Evolutionary conservation across 805 yeast genomes (phyloP).

Genomic region (Sugiyamaella smithiae): DNA sequence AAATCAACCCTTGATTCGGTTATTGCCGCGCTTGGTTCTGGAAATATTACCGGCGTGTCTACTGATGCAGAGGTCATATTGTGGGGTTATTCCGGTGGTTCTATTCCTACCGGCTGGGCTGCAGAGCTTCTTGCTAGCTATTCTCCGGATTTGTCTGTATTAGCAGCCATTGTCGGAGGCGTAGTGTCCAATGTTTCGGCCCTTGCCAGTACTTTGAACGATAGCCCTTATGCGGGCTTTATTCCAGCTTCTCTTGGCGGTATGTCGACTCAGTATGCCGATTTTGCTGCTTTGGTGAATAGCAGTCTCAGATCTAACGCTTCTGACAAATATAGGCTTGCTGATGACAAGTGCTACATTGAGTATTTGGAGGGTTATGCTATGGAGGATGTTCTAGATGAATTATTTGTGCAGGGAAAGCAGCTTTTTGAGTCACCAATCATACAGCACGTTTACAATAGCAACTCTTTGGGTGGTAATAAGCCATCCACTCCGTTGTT

Average conservation of each 20-base stretch:
- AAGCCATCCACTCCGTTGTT: constrained; percentile 23
- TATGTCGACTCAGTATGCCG: constrained; percentile 24
- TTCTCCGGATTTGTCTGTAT: constrained; percentile 28
- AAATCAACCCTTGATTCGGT: constrained; percentile 28
- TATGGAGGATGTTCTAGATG: constrained; percentile 19
- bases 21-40: constrained; percentile 23
- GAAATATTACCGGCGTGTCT: constrained; percentile 35
- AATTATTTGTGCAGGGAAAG: constrained; percentile 11
- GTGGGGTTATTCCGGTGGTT: constrained; percentile 74
- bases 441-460: constrained; percentile 15
- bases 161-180: constrained; percentile 31
- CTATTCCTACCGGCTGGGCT: constrained; percentile 65
- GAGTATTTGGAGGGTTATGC: constrained; percentile 16
- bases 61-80: constrained; percentile 56
- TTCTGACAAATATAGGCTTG: constrained; percentile 1
- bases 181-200: constrained; percentile 24
- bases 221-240: constrained; percentile 24
- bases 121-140: constrained; percentile 26
- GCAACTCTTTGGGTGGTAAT: constrained; percentile 20
- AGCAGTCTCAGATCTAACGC: constrained; percentile 9
- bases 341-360: constrained; percentile 17
- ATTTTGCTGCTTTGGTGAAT: constrained; percentile 11
- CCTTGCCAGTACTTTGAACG: constrained; percentile 18
- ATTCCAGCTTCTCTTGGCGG: constrained; percentile 27
- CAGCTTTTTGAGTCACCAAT: constrained; percentile 21